A percentile compares a stretch with the other conserved stretches of the same genome.
phyloP scores from a whole-genome alignment of 106 monocot species.

The Acorus calamus region DNA sequence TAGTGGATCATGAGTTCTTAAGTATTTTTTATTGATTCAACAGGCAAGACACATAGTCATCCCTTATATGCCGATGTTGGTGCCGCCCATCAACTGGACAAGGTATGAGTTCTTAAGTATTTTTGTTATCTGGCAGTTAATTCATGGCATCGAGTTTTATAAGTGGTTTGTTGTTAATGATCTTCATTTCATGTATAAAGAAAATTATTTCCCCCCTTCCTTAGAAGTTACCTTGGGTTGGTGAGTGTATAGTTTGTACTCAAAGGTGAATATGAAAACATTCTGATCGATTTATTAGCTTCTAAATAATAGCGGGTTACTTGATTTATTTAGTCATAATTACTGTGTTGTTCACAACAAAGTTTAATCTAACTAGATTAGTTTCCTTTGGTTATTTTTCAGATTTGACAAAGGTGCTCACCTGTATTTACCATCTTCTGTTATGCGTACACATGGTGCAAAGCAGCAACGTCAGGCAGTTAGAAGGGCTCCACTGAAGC shows the following conservation, averaged over 20 bases:
- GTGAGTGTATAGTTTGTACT: too few relatives aligned
- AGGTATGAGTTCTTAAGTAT: conserved; percentile 35
- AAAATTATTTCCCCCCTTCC: too few relatives aligned
- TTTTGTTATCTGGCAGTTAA: background rate
- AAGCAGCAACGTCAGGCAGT: conserved; percentile 75
- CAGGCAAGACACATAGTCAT: conserved; percentile 96
- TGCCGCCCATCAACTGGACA: conserved; percentile 81
- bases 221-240: too few relatives aligned
- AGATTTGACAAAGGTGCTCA: conserved; percentile 94
- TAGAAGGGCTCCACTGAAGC: conserved; percentile 56
- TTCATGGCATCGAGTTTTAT: too few relatives aligned
- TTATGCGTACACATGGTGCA: conserved; percentile 91
- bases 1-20: background rate
- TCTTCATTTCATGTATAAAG: too few relatives aligned
- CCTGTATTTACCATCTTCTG: conserved; percentile 74
- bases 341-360: too few relatives aligned
- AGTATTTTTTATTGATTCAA: conserved; percentile 6
- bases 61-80: conserved; percentile 95
- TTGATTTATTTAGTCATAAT: too few relatives aligned
- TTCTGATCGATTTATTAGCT: too few relatives aligned
- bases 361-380: too few relatives aligned
- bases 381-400: conserved; percentile 3
- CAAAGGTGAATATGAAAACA: too few relatives aligned
- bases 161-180: too few relatives aligned
- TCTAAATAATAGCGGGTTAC: background rate